These are phyloP conservation scores for Tricholoma sp. DNA, from an alignment of 768 basidiomycete genomes.

Conservation along the genomic window DNA sequence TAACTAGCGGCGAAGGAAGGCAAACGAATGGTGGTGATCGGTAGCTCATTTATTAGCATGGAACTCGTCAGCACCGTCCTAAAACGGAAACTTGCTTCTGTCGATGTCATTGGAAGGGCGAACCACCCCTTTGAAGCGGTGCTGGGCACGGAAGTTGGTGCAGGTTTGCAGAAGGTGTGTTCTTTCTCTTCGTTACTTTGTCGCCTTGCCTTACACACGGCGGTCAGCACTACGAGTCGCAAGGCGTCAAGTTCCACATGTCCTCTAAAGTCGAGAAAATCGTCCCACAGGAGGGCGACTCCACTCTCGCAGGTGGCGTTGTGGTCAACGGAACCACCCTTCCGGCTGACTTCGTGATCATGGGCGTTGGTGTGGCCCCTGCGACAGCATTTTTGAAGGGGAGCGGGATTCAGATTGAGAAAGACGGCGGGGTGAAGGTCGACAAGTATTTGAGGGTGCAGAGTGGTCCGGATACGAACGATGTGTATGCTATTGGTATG, in stretches of 20 bases:
- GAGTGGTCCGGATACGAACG: slow-evolving; percentile 34
- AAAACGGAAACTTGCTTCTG: slow-evolving; percentile 71
- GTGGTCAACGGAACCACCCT: slow-evolving; percentile 59
- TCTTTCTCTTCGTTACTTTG: background rate
- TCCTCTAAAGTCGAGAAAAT: slow-evolving; percentile 63
- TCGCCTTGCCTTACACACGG: background rate
- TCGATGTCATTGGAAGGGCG: slow-evolving; percentile 83
- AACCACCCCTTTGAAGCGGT: slow-evolving; percentile 76
- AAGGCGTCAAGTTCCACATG: slow-evolving; percentile 86
- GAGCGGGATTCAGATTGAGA: slow-evolving; percentile 66
- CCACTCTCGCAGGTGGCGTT: slow-evolving; percentile 58
- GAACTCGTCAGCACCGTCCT: slow-evolving; percentile 76
- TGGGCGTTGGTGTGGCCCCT: slow-evolving; percentile 84
- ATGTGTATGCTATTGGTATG: slow-evolving; percentile 68
- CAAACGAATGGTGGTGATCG: slow-evolving; percentile 76
- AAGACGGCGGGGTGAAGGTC: slow-evolving; percentile 71
- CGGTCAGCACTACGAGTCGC: slow-evolving; percentile 66
- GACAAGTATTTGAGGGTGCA: slow-evolving; percentile 67
- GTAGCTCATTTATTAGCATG: slow-evolving; percentile 91
- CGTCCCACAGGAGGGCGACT: slow-evolving; percentile 45
- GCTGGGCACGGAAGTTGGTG: slow-evolving; percentile 76
- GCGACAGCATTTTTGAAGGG: slow-evolving; percentile 75
- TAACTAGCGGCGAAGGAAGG: slow-evolving; percentile 59
- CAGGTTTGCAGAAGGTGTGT: slow-evolving; percentile 66
- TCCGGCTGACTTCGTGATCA: slow-evolving; percentile 71